These are phyloP conservation scores for Peronosclerospora sorghi DNA, from an alignment of 352 stramenopile species.

Conservation along the genomic window DNA sequence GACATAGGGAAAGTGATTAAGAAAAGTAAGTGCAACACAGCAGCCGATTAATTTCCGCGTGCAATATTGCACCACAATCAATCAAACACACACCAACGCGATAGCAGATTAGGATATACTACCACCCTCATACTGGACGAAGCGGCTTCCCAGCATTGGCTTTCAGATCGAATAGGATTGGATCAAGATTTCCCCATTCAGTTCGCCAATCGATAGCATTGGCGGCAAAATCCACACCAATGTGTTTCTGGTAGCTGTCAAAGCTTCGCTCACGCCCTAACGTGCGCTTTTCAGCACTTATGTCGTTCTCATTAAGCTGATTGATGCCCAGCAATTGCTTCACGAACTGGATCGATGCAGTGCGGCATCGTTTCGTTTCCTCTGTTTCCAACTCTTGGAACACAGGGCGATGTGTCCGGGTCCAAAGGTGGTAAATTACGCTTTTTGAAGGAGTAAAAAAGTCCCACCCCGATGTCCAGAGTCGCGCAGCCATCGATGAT, in stretches of 20 bases:
- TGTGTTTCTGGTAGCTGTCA: slow-evolving; percentile 32
- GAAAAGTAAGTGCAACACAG: too few species aligned
- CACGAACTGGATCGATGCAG: slow-evolving; percentile 8
- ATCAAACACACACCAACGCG: too few species aligned
- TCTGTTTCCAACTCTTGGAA: slow-evolving; percentile 63
- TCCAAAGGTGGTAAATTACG: slow-evolving; percentile 88
- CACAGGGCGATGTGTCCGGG: slow-evolving; percentile 52
- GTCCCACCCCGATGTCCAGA: slow-evolving; percentile 87
- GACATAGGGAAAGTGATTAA: too few species aligned
- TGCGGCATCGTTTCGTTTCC: slow-evolving; percentile 14
- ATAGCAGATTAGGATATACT: too few species aligned
- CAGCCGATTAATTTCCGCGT: too few species aligned
- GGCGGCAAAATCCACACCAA: slow-evolving; percentile 38
- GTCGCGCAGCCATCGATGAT: slow-evolving; percentile 77
- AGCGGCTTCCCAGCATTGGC: background rate
- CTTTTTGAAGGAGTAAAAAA: slow-evolving; percentile 79
- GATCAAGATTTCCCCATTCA: slow-evolving; percentile 44
- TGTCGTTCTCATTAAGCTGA: background rate
- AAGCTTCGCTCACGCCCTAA: slow-evolving; percentile 31
- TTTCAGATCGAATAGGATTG: slow-evolving; percentile 50
- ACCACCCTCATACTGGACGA: too few species aligned
- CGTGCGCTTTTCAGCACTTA: slow-evolving; percentile 4
- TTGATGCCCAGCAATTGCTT: slow-evolving; percentile 13
- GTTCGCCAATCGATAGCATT: slow-evolving; percentile 35
- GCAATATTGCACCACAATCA: too few species aligned